phyloP scores from a whole-genome alignment of 768 basidiomycete genomes.

The Rhizopogon vinicolor region DNA sequence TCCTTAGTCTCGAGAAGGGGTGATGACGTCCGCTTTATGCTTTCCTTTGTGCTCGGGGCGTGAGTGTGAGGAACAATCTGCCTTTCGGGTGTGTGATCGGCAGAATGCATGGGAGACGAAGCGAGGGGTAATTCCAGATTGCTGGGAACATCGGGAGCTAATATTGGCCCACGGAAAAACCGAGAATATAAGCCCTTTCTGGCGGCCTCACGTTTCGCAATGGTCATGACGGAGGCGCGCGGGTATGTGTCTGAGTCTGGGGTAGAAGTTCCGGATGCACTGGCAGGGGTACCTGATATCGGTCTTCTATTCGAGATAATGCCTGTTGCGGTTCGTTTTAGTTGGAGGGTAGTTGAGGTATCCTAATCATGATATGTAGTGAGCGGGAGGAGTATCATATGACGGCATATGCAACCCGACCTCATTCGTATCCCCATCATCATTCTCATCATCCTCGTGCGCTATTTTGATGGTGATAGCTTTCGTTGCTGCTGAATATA shows the following conservation, averaged over 20 bases:
- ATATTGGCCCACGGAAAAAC: conserved; percentile 75
- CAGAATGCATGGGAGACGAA: background rate
- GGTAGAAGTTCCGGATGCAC: conserved; percentile 37
- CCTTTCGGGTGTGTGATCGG: background rate
- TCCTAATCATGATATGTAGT: conserved; percentile 6
- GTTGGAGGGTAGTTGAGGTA: conserved; percentile 13
- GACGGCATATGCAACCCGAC: conserved; percentile 2
- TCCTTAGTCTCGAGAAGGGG: conserved; percentile 10
- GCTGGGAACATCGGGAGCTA: conserved; percentile 40
- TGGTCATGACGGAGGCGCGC: conserved; percentile 48
- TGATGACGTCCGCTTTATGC: conserved; percentile 9
- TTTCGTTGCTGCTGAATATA: conserved; percentile 80
- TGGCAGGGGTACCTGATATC: conserved; percentile 38
- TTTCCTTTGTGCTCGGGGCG: background rate
- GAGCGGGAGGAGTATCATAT: background rate
- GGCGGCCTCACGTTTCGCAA: conserved; percentile 78
- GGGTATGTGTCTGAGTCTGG: conserved; percentile 27
- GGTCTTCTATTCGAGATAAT: conserved; percentile 73
- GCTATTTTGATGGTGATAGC: conserved; percentile 71
- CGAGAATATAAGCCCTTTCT: conserved; percentile 68
- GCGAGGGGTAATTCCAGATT: background rate
- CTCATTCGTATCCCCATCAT: conserved; percentile 7
- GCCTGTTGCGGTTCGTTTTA: conserved; percentile 66
- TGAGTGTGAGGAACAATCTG: background rate
- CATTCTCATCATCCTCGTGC: conserved; percentile 42